Percentiles rank a stretch among this genome's conserved stretches.
These are phyloP conservation scores for Talaromyces sp. DNA, from an alignment of 2,329 filamentous ascomycete species.

Conservation along the genomic window DNA sequence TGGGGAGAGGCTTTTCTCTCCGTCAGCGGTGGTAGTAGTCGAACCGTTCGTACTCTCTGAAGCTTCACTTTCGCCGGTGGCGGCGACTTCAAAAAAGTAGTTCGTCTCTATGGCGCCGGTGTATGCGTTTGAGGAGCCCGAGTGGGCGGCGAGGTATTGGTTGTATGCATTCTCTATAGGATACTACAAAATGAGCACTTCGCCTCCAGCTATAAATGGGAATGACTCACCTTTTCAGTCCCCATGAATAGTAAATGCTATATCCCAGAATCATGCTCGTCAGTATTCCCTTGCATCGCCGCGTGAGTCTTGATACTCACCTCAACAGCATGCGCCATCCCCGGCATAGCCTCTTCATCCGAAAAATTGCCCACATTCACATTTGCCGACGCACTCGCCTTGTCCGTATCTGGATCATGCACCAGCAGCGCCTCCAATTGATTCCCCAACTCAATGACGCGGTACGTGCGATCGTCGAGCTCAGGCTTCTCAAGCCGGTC, in stretches of 20 bases:
- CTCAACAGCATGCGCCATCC: conserved; percentile 93
- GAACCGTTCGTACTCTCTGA: conserved; percentile 26
- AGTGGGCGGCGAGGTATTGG: conserved; percentile 84
- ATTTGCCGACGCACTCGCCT: conserved; percentile 91
- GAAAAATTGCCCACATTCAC: conserved; percentile 96
- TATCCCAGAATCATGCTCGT: neutral
- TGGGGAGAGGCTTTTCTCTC: conserved; percentile 23
- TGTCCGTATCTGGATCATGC: conserved; percentile 92
- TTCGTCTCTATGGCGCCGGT: conserved; percentile 92
- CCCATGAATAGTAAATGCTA: conserved; percentile 93
- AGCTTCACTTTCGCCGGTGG: conserved; percentile 57
- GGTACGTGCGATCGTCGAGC: conserved; percentile 80
- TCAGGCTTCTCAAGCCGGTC: conserved; percentile 76
- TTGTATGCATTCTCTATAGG: conserved; percentile 94
- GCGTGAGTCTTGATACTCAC: conserved; percentile 7
- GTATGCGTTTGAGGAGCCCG: conserved; percentile 91
- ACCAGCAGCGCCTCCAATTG: conserved; percentile 87
- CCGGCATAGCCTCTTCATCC: conserved; percentile 83
- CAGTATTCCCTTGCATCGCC: neutral
- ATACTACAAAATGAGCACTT: conserved; percentile 52
- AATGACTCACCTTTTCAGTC: conserved; percentile 70
- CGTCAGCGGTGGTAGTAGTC: conserved; percentile 14
- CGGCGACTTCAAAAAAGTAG: conserved; percentile 94
- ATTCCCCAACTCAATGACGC: conserved; percentile 80
- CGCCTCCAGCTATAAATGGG: neutral